Percentiles rank a stretch among this genome's conserved stretches.
Evolutionary conservation across 2,329 filamentous ascomycete genomes (phyloP).

Genomic region (Fusarium heterosporum): DNA sequence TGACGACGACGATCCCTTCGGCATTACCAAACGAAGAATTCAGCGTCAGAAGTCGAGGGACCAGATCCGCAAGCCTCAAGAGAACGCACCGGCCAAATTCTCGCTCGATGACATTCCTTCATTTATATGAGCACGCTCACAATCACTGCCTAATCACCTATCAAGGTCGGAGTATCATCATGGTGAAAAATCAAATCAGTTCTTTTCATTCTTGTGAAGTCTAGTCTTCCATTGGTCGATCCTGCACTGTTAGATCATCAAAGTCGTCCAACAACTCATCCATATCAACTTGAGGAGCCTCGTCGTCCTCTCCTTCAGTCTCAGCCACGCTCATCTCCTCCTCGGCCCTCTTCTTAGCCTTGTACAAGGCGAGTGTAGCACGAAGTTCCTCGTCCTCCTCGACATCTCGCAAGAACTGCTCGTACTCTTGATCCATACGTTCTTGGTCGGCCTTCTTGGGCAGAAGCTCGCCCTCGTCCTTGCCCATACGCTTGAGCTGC

Average conservation of each 20-base stretch:
- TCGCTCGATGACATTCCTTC: slow-evolving; percentile 53
- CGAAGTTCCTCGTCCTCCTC: slow-evolving; percentile 94
- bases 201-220: slow-evolving; percentile 42
- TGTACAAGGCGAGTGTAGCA: slow-evolving; percentile 87
- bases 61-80: slow-evolving; percentile 40
- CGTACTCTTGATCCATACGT: slow-evolving; percentile 91
- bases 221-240: slow-evolving; percentile 52
- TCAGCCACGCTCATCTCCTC: slow-evolving; percentile 75
- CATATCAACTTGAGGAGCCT: slow-evolving; percentile 78
- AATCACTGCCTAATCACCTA: neutral
- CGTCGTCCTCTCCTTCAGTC: slow-evolving; percentile 71
- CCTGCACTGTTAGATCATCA: slow-evolving; percentile 74
- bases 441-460: slow-evolving; percentile 90
- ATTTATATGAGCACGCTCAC: slow-evolving; percentile 48
- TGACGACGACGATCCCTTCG: slow-evolving; percentile 54
- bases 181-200: slow-evolving; percentile 30
- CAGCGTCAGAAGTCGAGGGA: slow-evolving; percentile 50
- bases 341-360: slow-evolving; percentile 67
- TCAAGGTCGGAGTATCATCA: neutral
- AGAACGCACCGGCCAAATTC: slow-evolving; percentile 23
- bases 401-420: slow-evolving; percentile 95
- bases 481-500: slow-evolving; percentile 93
- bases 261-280: slow-evolving; percentile 91
- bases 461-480: slow-evolving; percentile 87
- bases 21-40: slow-evolving; percentile 49